Base-by-base conservation (phyloP, 192 early-diverging fungal species). In the Dimargaris cristalligena region DNA sequence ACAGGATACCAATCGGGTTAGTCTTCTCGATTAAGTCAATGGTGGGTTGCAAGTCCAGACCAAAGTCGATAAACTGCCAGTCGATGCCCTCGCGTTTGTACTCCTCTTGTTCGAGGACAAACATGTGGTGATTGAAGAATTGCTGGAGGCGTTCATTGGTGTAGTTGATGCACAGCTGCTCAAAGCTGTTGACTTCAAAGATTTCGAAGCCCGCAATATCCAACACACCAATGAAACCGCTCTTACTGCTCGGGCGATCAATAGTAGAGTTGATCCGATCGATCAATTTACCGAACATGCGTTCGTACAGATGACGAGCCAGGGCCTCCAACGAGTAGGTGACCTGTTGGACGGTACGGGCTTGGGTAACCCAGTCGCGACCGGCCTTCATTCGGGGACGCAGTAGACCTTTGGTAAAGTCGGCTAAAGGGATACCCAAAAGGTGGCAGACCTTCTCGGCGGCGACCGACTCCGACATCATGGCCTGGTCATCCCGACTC, bases 131-230 rank as follows among this genome's bases (percentile, higher is more conserved):
- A 75, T 97, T 99, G 76, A 99, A 99, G 73, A 99, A 95, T 69
- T 99, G 95, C 70, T 99, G 95, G 22, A 99, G 80, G 59, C 84
- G 85, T 71, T 99, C 95, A 69, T 99, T 99, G 38, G 92, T 95
- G 67, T 99, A 99, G 74, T 99, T 99, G 81, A 99, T 99, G 73
- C 91, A 95, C 33, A 99, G 76, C 69, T 99, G 95, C 68, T 99
- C 95, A 74, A 97, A 99, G 66, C 88, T 89, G 75, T 99, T 99
- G 58, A 80, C 78, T 70, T 97, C 87, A 64, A 99, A 93, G 58
- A 99, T 97, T 74, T 99, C 95, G 71, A 99, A 99, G 22, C 95
- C 95, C 10, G 92, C 92, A 77, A 99, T 99, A 75, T 99, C 95
- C 11, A 99, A 69, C 30, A 99, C 95, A 34, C 95, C 95, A 67